phyloP scores from a whole-genome alignment of 352 stramenopile species.

The Pythium catenulatum region DNA sequence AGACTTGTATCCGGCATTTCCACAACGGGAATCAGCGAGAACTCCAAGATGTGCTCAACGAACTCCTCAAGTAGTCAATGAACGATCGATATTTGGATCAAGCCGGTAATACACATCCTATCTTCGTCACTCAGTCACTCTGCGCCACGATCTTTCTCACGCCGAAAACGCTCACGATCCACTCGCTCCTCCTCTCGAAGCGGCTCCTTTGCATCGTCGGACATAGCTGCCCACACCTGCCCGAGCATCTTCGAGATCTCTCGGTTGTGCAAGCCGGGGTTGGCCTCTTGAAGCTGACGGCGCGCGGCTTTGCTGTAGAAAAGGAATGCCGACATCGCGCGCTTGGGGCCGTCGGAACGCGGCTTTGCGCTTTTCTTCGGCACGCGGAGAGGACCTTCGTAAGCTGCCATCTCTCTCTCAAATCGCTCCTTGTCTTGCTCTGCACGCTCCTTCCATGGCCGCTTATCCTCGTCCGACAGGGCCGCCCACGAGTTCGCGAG shows the following conservation, averaged over 20 bases:
- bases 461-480: slow-evolving; percentile 94
- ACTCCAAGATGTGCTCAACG: no score
- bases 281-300: slow-evolving; percentile 92
- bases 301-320: slow-evolving; percentile 96
- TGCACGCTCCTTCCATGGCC: slow-evolving; percentile 95
- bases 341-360: slow-evolving; percentile 95
- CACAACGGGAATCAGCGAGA: no score
- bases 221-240: slow-evolving; percentile 95
- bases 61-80: no score
- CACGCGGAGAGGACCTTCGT: slow-evolving; percentile 94
- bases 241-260: slow-evolving; percentile 97
- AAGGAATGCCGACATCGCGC: slow-evolving; percentile 96
- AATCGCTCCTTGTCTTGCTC: slow-evolving; percentile 96
- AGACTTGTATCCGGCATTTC: no score
- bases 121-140: no score
- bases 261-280: slow-evolving; percentile 97
- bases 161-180: slow-evolving; percentile 94
- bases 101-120: no score
- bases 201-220: slow-evolving; percentile 93
- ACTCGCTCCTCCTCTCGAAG: slow-evolving; percentile 95
- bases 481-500: slow-evolving; percentile 94
- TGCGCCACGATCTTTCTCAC: no score
- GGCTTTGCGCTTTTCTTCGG: slow-evolving; percentile 97
- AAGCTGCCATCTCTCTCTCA: slow-evolving; percentile 95
- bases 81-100: no score